Evolutionary conservation across 768 basidiomycete genomes (phyloP).

Genomic region (Tricholoma sp.): DNA sequence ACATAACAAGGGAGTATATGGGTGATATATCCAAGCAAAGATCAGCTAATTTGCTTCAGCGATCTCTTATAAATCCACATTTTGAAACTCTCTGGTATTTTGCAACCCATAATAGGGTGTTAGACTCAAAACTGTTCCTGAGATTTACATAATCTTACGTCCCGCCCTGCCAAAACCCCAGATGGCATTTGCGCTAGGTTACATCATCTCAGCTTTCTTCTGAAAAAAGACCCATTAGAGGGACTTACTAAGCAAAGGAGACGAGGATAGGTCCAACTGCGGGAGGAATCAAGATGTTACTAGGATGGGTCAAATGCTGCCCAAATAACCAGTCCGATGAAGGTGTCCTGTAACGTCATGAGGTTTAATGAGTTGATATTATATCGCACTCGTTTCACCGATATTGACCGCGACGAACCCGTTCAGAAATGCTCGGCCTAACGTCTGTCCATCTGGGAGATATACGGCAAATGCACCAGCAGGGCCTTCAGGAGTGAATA

Average conservation of each 20-base stretch:
- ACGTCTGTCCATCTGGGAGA: conserved; percentile 35
- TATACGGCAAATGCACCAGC: conserved; percentile 54
- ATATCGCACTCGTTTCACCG: neutral
- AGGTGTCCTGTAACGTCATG: conserved; percentile 30
- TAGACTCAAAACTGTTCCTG: neutral
- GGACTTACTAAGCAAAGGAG: conserved; percentile 52
- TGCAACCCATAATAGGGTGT: neutral
- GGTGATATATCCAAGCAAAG: neutral
- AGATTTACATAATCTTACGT: conserved; percentile 26
- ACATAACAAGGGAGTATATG: neutral
- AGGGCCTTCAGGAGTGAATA: conserved; percentile 37
- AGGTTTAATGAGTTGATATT: neutral
- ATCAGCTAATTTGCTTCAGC: neutral
- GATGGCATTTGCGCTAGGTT: conserved; percentile 45
- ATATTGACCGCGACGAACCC: conserved; percentile 49
- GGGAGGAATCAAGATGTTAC: conserved; percentile 55
- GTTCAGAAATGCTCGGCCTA: conserved; percentile 45
- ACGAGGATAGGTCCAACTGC: conserved; percentile 46
- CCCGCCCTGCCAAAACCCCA: conserved; percentile 56
- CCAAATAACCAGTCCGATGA: conserved; percentile 50
- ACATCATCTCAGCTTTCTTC: neutral
- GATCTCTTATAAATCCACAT: neutral
- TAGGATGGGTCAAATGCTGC: conserved; percentile 50
- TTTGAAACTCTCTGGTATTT: neutral
- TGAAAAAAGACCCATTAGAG: neutral